A percentile compares a stretch with the other conserved stretches of the same genome.
These are phyloP conservation scores for Verticillium isaacii DNA, from an alignment of 2,329 filamentous ascomycete species.

Conservation along the genomic window DNA sequence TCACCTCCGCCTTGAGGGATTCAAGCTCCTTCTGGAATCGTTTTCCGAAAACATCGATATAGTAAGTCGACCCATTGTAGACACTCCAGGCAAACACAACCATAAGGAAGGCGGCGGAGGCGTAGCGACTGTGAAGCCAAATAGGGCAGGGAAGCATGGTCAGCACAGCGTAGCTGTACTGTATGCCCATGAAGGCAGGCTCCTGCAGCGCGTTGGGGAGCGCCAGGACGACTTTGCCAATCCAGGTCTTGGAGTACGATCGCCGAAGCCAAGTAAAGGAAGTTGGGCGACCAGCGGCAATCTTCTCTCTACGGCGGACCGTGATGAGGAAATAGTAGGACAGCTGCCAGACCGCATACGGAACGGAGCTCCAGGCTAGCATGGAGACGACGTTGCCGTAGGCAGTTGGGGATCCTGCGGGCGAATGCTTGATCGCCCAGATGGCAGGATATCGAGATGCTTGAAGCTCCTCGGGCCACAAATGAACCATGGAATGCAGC, in stretches of 20 bases:
- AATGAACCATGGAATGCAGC: conserved; percentile 86
- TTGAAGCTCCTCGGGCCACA: conserved; percentile 63
- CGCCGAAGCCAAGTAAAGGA: conserved; percentile 96
- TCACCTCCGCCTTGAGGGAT: conserved; percentile 79
- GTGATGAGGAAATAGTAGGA: conserved; percentile 94
- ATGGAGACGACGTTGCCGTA: conserved; percentile 76
- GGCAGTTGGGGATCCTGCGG: conserved; percentile 68
- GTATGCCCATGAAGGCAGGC: conserved; percentile 90
- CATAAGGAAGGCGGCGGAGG: conserved; percentile 71
- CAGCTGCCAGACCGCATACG: conserved; percentile 90
- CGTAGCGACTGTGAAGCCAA: conserved; percentile 88
- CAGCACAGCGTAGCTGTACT: conserved; percentile 83
- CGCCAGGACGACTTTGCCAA: conserved; percentile 78
- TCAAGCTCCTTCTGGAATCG: conserved; percentile 96
- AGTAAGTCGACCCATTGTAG: conserved; percentile 95
- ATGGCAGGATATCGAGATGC: conserved; percentile 75
- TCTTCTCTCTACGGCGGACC: conserved; percentile 89
- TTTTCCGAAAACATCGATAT: conserved; percentile 96
- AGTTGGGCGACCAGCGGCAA: conserved; percentile 89
- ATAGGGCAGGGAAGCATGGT: conserved; percentile 94
- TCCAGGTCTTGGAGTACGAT: conserved; percentile 84
- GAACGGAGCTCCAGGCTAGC: conserved; percentile 90
- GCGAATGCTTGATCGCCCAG: conserved; percentile 68
- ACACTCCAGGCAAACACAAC: conserved; percentile 90
- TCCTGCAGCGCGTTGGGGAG: conserved; percentile 77